A percentile compares a stretch with the other conserved stretches of the same genome.
These are phyloP conservation scores for Podospora tetraspora DNA, from an alignment of 495 filamentous ascomycete species.

Conservation along the genomic window DNA sequence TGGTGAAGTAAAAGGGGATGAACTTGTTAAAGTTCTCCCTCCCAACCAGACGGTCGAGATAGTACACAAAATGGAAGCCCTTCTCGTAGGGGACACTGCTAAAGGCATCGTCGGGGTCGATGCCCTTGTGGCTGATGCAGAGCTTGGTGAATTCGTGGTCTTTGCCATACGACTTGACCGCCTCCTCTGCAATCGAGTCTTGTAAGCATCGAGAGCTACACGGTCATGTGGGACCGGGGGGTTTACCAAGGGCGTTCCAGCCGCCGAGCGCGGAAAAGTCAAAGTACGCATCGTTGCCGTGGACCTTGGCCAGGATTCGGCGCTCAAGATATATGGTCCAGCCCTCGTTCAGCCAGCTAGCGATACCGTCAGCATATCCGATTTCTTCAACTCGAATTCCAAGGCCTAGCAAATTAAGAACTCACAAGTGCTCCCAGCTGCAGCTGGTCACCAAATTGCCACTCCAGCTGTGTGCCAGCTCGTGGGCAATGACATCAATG, in stretches of 20 bases:
- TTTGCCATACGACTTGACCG: conserved; percentile 66
- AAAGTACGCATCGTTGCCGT: conserved; percentile 70
- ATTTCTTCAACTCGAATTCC: background rate
- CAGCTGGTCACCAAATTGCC: conserved; percentile 88
- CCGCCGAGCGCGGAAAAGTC: conserved; percentile 92
- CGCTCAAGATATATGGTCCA: conserved; percentile 95
- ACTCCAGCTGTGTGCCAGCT: conserved; percentile 86
- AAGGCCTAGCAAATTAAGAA: background rate
- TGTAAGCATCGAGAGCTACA: background rate
- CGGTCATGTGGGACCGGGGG: background rate
- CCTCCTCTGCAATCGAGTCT: conserved; percentile 48
- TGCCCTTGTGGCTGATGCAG: conserved; percentile 75
- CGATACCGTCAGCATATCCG: conserved; percentile 13
- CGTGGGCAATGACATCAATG: conserved; percentile 94
- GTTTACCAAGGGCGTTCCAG: conserved; percentile 56
- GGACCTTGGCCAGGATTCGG: conserved; percentile 59
- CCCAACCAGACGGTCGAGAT: conserved; percentile 80
- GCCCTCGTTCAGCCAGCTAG: conserved; percentile 84
- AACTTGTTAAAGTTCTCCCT: conserved; percentile 84
- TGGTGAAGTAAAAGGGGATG: conserved; percentile 91
- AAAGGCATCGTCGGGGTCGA: conserved; percentile 94
- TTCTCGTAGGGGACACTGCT: conserved; percentile 77
- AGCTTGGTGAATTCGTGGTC: conserved; percentile 92
- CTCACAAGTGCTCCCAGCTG: conserved; percentile 87
- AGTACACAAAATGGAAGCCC: conserved; percentile 59